Evolutionary conservation across 306 rosid genomes (phyloP).

Genomic region (Cucurbita pepo): DNA sequence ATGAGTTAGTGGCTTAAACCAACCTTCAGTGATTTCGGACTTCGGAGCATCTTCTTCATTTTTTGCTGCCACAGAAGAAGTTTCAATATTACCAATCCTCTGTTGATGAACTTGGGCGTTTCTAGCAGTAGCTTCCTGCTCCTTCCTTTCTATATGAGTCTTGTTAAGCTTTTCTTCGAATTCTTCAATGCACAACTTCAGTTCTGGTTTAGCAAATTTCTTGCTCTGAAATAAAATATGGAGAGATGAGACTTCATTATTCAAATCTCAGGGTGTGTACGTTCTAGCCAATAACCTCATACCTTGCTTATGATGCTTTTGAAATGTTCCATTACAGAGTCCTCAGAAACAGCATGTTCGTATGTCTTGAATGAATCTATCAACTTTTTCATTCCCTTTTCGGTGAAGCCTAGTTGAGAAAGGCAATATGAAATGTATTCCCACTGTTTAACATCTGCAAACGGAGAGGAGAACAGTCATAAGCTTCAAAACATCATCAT

Average conservation of each 20-base stretch:
- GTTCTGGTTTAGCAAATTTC: constrained; percentile 88
- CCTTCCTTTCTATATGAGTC: constrained; percentile 70
- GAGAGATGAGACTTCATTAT: not conserved
- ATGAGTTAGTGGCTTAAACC: constrained; percentile 5
- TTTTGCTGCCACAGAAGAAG: constrained; percentile 14
- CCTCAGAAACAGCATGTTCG: constrained; percentile 67
- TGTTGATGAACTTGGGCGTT: constrained; percentile 68
- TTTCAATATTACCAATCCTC: constrained; percentile 32
- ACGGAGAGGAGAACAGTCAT: not conserved
- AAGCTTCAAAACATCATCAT: not conserved
- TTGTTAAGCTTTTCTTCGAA: constrained; percentile 83
- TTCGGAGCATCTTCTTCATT: constrained; percentile 21
- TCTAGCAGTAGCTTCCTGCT: constrained; percentile 65
- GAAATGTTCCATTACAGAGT: constrained; percentile 71
- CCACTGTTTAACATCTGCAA: constrained; percentile 72
- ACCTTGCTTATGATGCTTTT: constrained; percentile 74
- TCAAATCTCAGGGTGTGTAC: not conserved
- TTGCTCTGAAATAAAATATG: constrained; percentile 36
- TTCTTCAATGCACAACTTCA: constrained; percentile 67
- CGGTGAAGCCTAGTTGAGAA: constrained; percentile 85
- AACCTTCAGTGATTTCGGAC: constrained; percentile 52
- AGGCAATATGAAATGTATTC: constrained; percentile 83
- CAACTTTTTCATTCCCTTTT: constrained; percentile 82
- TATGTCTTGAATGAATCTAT: constrained; percentile 72
- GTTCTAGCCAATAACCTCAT: constrained; percentile 6